Base-by-base conservation (phyloP, 2,329 filamentous ascomycete species). In the Scedosporium aurantiacum region DNA sequence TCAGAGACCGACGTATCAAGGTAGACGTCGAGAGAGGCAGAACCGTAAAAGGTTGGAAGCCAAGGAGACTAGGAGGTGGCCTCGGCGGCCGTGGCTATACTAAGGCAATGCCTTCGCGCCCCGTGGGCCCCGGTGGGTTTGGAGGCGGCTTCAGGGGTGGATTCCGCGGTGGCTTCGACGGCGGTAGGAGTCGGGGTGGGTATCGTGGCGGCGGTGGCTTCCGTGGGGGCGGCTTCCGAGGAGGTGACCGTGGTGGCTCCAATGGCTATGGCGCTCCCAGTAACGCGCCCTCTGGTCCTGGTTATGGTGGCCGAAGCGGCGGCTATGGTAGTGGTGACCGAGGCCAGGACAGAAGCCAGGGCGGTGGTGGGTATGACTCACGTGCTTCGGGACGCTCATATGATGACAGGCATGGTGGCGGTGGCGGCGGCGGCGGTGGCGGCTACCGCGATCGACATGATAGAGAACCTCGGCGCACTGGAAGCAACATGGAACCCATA, bases 11-110 rank as follows among this genome's bases (percentile, higher is more conserved):
- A 70, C 86, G 88, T 68, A 90, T 97, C 70, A 85, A 96, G 71
- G 91, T 97, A 69, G 94, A 99, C 72, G 93, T 97, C 64, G 94
- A 99, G 76, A 87, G 94, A 70, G 94, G 94, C 67, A 88, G 94
- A 67, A 97, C 94, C 37, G 91, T 97, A 47, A 89, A 90, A 70
- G 91, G 89, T 57, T 99, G 94, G 94, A 89, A 90, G 70, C 94
- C 94, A 64, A 87, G 90, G 67, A 88, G 94, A 65, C 88, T 96
- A 60, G 94, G 93, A 62, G 94, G 94, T 66, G 94, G 94, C 56
- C 83, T 97, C 2, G 94, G 94, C 64, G 93, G 93, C 55, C 87
- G 94, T 68, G 89, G 90, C 65, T 97, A 97, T 75, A 97, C 93
- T 62, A 95, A 93, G 74, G 84, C 87, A 16, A 80, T 85, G 65